A percentile compares a stretch with the other conserved stretches of the same genome.
phyloP scores from a whole-genome alignment of 1,139 yeast species.

The Candida mesenterica region DNA sequence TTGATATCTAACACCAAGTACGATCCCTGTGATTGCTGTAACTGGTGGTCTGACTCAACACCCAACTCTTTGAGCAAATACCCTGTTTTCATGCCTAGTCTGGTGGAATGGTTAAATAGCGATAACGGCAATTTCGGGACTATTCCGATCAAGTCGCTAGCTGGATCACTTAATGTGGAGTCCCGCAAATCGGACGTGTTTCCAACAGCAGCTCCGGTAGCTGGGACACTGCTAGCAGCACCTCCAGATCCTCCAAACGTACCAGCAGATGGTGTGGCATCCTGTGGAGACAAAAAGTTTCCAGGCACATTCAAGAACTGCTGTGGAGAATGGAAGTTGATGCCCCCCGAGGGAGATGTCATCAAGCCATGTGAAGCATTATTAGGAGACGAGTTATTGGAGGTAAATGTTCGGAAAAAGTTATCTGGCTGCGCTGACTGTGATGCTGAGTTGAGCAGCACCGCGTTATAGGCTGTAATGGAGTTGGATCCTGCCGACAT shows the following conservation, averaged over 20 bases:
- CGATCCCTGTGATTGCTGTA: conserved; percentile 8
- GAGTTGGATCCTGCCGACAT: background rate
- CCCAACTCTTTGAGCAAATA: conserved; percentile 50
- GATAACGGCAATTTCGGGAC: conserved; percentile 63
- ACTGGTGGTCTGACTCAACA: conserved; percentile 16
- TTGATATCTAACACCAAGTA: conserved; percentile 56
- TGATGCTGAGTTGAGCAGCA: background rate
- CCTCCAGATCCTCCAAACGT: conserved; percentile 18
- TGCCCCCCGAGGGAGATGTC: conserved; percentile 36
- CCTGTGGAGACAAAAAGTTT: conserved; percentile 35
- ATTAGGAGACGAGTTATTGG: conserved; percentile 7
- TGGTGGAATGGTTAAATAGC: conserved; percentile 65
- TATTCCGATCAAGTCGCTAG: conserved; percentile 62
- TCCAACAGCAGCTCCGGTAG: conserved; percentile 5
- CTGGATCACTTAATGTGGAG: conserved; percentile 44
- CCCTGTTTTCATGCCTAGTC: conserved; percentile 72
- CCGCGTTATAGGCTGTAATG: background rate
- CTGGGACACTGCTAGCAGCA: conserved; percentile 14
- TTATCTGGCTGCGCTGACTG: background rate
- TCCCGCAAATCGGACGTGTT: conserved; percentile 20
- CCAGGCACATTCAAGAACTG: conserved; percentile 38
- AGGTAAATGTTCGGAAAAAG: conserved; percentile 15
- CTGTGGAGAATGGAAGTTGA: conserved; percentile 39
- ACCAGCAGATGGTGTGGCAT: conserved; percentile 26
- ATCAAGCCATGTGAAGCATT: conserved; percentile 17